phyloP scores from a whole-genome alignment of 83 land plant genomes.

The Isoetes engelmannii region DNA sequence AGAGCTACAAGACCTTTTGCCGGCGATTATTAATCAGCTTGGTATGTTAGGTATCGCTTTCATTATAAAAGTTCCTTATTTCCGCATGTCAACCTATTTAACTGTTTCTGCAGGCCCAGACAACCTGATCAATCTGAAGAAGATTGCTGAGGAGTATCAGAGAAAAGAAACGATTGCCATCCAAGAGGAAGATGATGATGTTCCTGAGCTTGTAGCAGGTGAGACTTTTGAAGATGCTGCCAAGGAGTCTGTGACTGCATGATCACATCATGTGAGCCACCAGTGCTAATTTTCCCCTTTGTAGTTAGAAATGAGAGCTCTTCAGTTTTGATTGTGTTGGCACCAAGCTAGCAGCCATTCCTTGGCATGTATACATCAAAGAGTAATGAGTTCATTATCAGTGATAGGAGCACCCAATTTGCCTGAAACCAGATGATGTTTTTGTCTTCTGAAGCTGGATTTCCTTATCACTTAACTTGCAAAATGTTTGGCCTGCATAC shows the following conservation, averaged over 20 bases:
- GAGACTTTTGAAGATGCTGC: constrained; percentile 84
- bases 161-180: constrained; percentile 41
- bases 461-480: too few species aligned
- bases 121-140: constrained; percentile 67
- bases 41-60: constrained; percentile 38
- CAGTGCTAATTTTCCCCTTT: too few species aligned
- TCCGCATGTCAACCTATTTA: not conserved
- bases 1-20: constrained; percentile 81
- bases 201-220: constrained; percentile 78
- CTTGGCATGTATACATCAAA: too few species aligned
- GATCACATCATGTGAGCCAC: too few species aligned
- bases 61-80: not conserved
- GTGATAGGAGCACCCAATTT: too few species aligned
- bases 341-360: too few species aligned
- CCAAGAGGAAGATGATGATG: constrained; percentile 82
- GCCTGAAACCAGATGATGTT: too few species aligned
- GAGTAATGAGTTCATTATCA: too few species aligned
- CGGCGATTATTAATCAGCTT: constrained; percentile 74
- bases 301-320: too few species aligned
- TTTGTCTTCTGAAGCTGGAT: too few species aligned
- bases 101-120: constrained; percentile 60
- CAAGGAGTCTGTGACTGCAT: constrained; percentile 22
- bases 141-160: constrained; percentile 76
- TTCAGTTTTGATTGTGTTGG: too few species aligned
- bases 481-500: too few species aligned